Conservation (phyloP, 2,329 filamentous ascomycete species). For the Zymoseptoria ardabiliae region DNA sequence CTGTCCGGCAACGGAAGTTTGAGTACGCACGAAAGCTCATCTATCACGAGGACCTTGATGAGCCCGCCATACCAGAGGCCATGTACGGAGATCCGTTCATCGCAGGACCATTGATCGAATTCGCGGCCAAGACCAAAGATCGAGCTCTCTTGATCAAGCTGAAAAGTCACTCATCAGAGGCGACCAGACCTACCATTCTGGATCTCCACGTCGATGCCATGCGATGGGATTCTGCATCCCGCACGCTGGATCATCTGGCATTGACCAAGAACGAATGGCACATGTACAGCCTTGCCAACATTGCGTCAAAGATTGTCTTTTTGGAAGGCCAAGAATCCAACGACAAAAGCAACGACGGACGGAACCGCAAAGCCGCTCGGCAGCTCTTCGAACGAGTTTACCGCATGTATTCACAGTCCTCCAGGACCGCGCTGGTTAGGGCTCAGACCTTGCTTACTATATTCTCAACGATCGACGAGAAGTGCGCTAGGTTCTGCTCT, state of each 20-base stretch:
- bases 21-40: conserved; percentile 49
- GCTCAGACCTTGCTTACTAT: conserved; percentile 12
- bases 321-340: conserved; percentile 8
- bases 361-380: conserved; percentile 5
- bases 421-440: background rate
- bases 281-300: conserved; percentile 18
- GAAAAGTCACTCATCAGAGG: conserved; percentile 13
- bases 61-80: conserved; percentile 42
- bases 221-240: conserved; percentile 35
- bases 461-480: conserved; percentile 11
- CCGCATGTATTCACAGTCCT: background rate
- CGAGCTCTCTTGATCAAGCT: conserved; percentile 18
- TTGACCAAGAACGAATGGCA: conserved; percentile 7
- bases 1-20: conserved; percentile 39
- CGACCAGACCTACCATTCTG: conserved; percentile 27
- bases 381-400: conserved; percentile 9
- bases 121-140: conserved; percentile 46
- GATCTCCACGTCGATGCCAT: conserved; percentile 37
- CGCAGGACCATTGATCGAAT: conserved; percentile 47
- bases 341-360: background rate
- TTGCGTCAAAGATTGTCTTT: background rate
- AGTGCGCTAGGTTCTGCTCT: conserved; percentile 14
- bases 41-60: conserved; percentile 46
- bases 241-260: conserved; percentile 28
- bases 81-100: conserved; percentile 43